Evolutionary conservation across 148 eudicot genomes (phyloP).

Genomic region (Rhododendron henanense): DNA sequence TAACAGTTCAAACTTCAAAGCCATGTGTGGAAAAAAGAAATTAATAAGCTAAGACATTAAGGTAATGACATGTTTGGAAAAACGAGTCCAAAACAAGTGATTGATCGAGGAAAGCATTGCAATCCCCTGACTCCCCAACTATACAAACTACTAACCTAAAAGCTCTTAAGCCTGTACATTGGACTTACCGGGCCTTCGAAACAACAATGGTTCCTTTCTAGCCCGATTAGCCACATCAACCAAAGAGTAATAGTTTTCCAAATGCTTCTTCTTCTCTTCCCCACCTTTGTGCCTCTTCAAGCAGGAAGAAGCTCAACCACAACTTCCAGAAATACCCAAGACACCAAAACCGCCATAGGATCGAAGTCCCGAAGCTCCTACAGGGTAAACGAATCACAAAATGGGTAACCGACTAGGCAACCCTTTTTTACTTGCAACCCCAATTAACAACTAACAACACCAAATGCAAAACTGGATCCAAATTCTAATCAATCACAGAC

Average conservation of each 20-base stretch:
- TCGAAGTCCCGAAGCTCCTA: background rate
- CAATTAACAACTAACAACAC: background rate
- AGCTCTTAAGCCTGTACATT: background rate
- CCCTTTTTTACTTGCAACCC: background rate
- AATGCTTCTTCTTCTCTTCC: background rate
- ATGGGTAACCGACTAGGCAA: background rate
- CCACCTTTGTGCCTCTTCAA: background rate
- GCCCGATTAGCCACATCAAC: background rate
- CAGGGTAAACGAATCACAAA: background rate
- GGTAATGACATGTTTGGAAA: background rate
- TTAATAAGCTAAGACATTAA: background rate
- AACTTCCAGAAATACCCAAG: background rate
- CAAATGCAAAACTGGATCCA: slow-evolving; percentile 17
- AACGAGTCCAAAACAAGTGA: background rate
- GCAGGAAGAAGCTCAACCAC: background rate
- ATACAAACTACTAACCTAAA: background rate
- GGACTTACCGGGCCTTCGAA: background rate
- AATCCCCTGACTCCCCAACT: background rate
- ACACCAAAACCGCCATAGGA: background rate
- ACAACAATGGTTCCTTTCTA: background rate
- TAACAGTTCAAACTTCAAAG: background rate
- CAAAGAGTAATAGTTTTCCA: background rate
- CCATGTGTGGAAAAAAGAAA: background rate
- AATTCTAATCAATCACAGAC: slow-evolving; percentile 15
- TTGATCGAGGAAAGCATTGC: background rate